These are phyloP conservation scores for Termitomyces sp. DNA, from an alignment of 768 basidiomycete genomes.

Conservation along the genomic window DNA sequence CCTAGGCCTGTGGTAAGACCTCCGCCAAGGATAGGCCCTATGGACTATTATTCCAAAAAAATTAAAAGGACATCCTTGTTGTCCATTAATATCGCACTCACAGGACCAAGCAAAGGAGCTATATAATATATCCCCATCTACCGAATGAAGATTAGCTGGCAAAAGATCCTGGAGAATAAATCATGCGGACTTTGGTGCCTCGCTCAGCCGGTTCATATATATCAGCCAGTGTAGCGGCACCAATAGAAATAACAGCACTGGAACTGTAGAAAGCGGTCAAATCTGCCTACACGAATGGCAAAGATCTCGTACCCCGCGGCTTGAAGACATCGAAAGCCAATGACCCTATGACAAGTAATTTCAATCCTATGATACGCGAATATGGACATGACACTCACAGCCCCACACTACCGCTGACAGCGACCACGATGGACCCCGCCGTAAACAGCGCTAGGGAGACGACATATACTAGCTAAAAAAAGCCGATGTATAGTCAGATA, in stretches of 20 bases:
- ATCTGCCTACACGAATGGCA: neutral
- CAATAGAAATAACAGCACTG: constrained; percentile 44
- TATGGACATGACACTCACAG: constrained; percentile 34
- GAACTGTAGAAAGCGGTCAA: constrained; percentile 13
- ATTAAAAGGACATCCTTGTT: neutral
- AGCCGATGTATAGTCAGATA: neutral
- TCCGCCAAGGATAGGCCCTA: constrained; percentile 77
- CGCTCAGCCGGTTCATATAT: constrained; percentile 74
- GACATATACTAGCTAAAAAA: constrained; percentile 56
- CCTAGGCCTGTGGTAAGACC: constrained; percentile 60
- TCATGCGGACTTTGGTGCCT: constrained; percentile 51
- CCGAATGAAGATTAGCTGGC: neutral
- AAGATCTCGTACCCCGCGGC: constrained; percentile 50
- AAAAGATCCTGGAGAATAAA: constrained; percentile 17
- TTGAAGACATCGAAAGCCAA: constrained; percentile 68
- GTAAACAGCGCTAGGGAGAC: constrained; percentile 51
- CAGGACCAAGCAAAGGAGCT: constrained; percentile 74
- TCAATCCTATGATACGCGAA: no score
- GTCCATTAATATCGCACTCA: constrained; percentile 19
- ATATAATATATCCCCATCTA: constrained; percentile 80
- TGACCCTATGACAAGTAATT: constrained; percentile 38
- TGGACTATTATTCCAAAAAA: constrained; percentile 27
- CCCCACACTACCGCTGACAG: constrained; percentile 51
- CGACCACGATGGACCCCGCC: constrained; percentile 55
- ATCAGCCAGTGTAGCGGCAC: constrained; percentile 77